Evolutionary conservation across 225 moss, liverwort and hornwort species (phyloP), one percentile per base, ranked within the genome.

Genomic region (Asterella californica): DNA sequence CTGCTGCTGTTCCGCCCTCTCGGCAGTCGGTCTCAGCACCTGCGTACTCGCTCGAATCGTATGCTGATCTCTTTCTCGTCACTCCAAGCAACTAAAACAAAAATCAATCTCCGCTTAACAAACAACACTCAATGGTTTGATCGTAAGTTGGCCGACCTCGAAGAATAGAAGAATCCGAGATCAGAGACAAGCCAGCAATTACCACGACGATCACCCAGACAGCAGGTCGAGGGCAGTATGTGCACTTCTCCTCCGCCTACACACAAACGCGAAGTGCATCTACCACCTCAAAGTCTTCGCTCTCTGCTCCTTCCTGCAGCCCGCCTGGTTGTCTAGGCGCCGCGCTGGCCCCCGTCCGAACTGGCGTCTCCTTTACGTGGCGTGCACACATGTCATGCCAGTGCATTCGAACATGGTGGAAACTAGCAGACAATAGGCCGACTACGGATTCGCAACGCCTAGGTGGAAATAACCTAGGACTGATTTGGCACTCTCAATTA

Each of bases 361-460:
- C 71, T 71, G 46, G 32, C 52, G 8, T 33, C 21, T 27, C 74
- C 27, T n/a, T 74, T 76, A 76, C 75, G 75, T 76, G 75, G 75
- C 75, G 75, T 76, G 36, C 57, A 76, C 34, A 76, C 75, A 59
- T 76, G 75, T 76, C 75, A 60, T 53, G 9, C 27, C 50, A 38
- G 38, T 17, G 22, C 32, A 36, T 17, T 15, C 34, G 1, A 8
- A 21, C 69, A 70, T 50, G n/a, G 30, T 5, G 10, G 49, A 33
- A 29, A 74, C 30, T 30, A 53, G 53, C 29, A 29, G 52, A 10
- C 17, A n/a, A 7, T 74, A 27, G 45, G 6, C 11, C 45, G 9
- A 70, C 42, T 70, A 11, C 22, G 25, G 21, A 22, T 12, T 71
- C 4, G 46, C 47, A 10, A 11, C n/a, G 47, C 0, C 8, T 48